phyloP scores from a whole-genome alignment of 768 basidiomycete species.

The Omphalotus guepiniiformis region DNA sequence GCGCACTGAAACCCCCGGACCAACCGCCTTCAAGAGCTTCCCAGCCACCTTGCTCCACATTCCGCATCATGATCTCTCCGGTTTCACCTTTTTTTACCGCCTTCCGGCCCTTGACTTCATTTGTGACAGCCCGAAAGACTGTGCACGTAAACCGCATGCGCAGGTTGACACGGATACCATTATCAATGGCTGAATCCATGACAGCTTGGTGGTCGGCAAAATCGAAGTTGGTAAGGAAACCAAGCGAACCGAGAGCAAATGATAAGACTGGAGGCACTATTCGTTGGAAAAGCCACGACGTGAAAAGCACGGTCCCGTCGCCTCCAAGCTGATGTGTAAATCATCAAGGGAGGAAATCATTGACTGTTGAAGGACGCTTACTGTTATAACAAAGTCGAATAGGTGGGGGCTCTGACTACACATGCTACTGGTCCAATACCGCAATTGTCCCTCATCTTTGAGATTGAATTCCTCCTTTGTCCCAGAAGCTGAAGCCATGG shows the following conservation, averaged over 20 bases:
- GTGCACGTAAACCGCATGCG: slow-evolving; percentile 99
- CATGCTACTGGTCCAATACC: slow-evolving; percentile 98
- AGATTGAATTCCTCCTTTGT: slow-evolving; percentile 37
- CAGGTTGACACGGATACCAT: slow-evolving; percentile 94
- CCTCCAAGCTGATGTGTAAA: slow-evolving; percentile 73
- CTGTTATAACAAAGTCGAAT: slow-evolving; percentile 97
- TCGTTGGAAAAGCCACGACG: slow-evolving; percentile 97
- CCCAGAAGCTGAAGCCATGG: slow-evolving; percentile 43
- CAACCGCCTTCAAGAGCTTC: slow-evolving; percentile 89
- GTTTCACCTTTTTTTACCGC: slow-evolving; percentile 93
- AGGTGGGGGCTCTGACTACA: slow-evolving; percentile 86
- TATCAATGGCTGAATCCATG: slow-evolving; percentile 84
- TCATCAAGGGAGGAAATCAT: slow-evolving; percentile 9
- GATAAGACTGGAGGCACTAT: slow-evolving; percentile 98
- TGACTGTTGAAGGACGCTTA: slow-evolving; percentile 35
- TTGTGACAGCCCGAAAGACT: slow-evolving; percentile 86
- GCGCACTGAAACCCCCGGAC: slow-evolving; percentile 37
- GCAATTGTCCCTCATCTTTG: slow-evolving; percentile 80
- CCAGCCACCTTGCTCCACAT: slow-evolving; percentile 89
- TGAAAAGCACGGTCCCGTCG: slow-evolving; percentile 97
- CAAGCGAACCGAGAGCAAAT: slow-evolving; percentile 94
- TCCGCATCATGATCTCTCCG: slow-evolving; percentile 96
- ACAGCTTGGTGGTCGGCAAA: slow-evolving; percentile 81
- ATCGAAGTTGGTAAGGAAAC: slow-evolving; percentile 97
- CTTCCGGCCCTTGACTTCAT: slow-evolving; percentile 63